Conservation (phyloP, 1,139 yeast genomes). For the Suhomyces bolitotheri region DNA sequence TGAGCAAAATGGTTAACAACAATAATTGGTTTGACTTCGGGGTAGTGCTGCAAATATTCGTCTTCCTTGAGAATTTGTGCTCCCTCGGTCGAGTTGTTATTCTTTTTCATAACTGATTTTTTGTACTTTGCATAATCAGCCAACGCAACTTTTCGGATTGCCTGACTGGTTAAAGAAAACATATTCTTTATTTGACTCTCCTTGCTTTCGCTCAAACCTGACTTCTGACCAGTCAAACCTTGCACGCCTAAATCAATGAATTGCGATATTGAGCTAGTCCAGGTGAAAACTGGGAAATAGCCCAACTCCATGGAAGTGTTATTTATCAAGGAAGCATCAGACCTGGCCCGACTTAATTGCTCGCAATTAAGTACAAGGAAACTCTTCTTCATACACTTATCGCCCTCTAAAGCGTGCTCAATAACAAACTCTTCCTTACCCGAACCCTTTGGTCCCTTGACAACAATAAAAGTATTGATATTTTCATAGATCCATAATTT, state of each 20-base stretch:
- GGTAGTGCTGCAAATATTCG: constrained; percentile 80
- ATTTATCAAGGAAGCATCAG: constrained; percentile 67
- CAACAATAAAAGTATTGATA: constrained; percentile 70
- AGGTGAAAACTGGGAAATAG: constrained; percentile 89
- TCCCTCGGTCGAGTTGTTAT: constrained; percentile 19
- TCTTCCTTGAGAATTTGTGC: constrained; percentile 59
- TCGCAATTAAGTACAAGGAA: constrained; percentile 81
- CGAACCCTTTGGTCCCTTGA: constrained; percentile 91
- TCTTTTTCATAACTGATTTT: constrained; percentile 20
- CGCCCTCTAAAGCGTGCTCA: constrained; percentile 60
- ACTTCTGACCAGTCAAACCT: constrained; percentile 90
- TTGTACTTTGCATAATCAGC: constrained; percentile 37
- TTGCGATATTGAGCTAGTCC: constrained; percentile 80
- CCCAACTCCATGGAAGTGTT: constrained; percentile 78
- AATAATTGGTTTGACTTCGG: constrained; percentile 83
- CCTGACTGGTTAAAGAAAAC: constrained; percentile 70
- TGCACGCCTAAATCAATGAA: constrained; percentile 85
- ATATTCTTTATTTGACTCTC: constrained; percentile 84
- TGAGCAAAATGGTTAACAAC: constrained; percentile 72
- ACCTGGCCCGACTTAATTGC: constrained; percentile 65
- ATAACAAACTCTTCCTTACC: constrained; percentile 84
- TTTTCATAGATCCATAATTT: constrained; percentile 75
- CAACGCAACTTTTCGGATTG: constrained; percentile 68
- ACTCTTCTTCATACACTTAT: constrained; percentile 45
- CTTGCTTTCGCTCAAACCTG: constrained; percentile 83